phyloP scores from a whole-genome alignment of 2,329 filamentous ascomycete species.

The Trichoderma pleuroti region DNA sequence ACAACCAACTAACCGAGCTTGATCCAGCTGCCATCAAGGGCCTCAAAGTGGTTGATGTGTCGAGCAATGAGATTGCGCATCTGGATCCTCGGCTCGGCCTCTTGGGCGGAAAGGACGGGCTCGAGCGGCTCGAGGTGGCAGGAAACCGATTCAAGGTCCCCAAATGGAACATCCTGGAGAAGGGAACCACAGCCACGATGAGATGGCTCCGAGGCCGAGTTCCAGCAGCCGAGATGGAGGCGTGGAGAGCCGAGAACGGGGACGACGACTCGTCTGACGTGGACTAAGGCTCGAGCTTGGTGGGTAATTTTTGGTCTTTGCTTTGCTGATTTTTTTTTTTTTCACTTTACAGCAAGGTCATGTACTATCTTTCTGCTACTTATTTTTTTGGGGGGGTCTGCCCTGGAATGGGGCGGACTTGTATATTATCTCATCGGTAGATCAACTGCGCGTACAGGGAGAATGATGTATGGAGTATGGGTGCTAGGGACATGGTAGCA shows the following conservation, averaged over 20 bases:
- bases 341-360: background rate
- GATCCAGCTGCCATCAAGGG: constrained; percentile 71
- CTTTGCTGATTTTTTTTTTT: background rate
- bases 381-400: constrained; percentile 1
- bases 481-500: background rate
- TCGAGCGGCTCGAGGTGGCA: constrained; percentile 69
- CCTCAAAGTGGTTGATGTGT: constrained; percentile 70
- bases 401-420: background rate
- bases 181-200: constrained; percentile 81
- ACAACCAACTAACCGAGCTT: constrained; percentile 74
- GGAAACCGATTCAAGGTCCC: constrained; percentile 89
- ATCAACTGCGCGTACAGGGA: background rate
- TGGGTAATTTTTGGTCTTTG: background rate
- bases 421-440: constrained; percentile 1
- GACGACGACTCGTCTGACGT: constrained; percentile 32
- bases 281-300: constrained; percentile 19
- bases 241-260: constrained; percentile 50
- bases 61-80: constrained; percentile 80
- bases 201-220: constrained; percentile 77
- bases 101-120: constrained; percentile 58
- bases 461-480: constrained; percentile 1
- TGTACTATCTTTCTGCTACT: constrained; percentile 10
- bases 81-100: constrained; percentile 79
- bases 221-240: constrained; percentile 56
- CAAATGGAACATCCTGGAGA: constrained; percentile 75